Percentiles rank a stretch among this genome's conserved stretches.
Conservation (phyloP, 2,329 filamentous ascomycete species). For the Arthrobotrys conoides region DNA sequence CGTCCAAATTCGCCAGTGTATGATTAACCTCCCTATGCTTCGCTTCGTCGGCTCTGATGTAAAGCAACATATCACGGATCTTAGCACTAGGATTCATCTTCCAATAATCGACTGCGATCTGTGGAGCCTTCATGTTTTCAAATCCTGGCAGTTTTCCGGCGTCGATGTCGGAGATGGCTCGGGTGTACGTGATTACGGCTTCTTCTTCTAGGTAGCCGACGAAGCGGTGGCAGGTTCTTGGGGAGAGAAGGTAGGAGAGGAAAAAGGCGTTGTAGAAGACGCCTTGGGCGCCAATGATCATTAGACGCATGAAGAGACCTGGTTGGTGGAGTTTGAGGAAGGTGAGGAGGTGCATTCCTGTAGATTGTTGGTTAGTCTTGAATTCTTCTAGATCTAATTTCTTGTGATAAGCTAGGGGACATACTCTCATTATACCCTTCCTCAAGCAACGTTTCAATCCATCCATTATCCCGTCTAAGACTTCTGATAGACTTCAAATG, state of each 20-base stretch:
- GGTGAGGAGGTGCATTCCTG: conserved; percentile 84
- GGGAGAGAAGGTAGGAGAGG: conserved; percentile 86
- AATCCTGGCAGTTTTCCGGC: conserved; percentile 86
- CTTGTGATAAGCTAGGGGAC: not conserved
- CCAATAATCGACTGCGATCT: conserved; percentile 94
- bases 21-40: conserved; percentile 96
- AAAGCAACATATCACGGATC: conserved; percentile 88
- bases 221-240: conserved; percentile 91
- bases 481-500: conserved; percentile 86
- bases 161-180: conserved; percentile 88
- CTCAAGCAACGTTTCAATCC: conserved; percentile 91
- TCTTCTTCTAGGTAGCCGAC: conserved; percentile 98
- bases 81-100: conserved; percentile 85
- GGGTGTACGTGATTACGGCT: conserved; percentile 93
- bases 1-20: conserved; percentile 88
- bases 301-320: conserved; percentile 88
- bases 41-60: conserved; percentile 90
- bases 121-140: conserved; percentile 82
- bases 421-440: conserved; percentile 88
- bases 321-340: conserved; percentile 93
- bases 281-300: conserved; percentile 92
- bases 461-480: conserved; percentile 94
- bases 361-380: not conserved
- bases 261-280: conserved; percentile 98
- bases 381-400: not conserved